These are phyloP conservation scores for Panellus pusillus DNA, from an alignment of 768 basidiomycete species.

Conservation along the genomic window DNA sequence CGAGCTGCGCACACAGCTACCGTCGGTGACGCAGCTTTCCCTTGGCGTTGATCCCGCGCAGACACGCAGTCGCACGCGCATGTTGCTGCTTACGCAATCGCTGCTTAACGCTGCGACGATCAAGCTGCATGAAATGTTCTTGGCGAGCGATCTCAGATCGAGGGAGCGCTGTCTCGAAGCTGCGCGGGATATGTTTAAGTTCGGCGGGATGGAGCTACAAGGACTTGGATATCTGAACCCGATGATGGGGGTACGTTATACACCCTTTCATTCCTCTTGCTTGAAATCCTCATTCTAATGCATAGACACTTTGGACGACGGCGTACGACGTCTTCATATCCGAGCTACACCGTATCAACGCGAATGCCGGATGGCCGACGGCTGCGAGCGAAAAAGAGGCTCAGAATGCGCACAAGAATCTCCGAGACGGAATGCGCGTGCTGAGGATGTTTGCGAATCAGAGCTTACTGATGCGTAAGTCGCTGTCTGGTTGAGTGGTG, in stretches of 20 bases:
- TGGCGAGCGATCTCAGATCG: slow-evolving; percentile 40
- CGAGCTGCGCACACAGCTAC: too few relatives aligned
- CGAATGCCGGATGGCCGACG: too few relatives aligned
- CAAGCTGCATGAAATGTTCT: slow-evolving; percentile 51
- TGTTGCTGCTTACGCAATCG: slow-evolving; percentile 46
- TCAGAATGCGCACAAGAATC: slow-evolving; percentile 32
- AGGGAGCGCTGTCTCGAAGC: slow-evolving; percentile 44
- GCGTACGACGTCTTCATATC: slow-evolving; percentile 48
- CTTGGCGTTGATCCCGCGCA: too few relatives aligned
- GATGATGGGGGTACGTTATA: slow-evolving; percentile 48
- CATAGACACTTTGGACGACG: slow-evolving; percentile 46
- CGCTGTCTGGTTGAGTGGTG: background rate
- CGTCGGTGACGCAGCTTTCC: too few relatives aligned
- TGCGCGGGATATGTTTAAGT: slow-evolving; percentile 45
- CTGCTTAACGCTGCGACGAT: slow-evolving; percentile 52
- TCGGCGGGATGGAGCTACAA: slow-evolving; percentile 38
- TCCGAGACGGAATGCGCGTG: slow-evolving; percentile 40
- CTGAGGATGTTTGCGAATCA: slow-evolving; percentile 45
- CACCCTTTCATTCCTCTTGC: background rate
- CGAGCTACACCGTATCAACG: slow-evolving; percentile 39
- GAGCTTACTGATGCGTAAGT: slow-evolving; percentile 47
- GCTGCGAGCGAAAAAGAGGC: slow-evolving; percentile 36
- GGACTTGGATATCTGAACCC: slow-evolving; percentile 45
- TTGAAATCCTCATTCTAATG: background rate
- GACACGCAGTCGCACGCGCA: slow-evolving; percentile 22